phyloP scores from a whole-genome alignment of 2,329 filamentous ascomycete genomes.

The Orbilia javanica region DNA sequence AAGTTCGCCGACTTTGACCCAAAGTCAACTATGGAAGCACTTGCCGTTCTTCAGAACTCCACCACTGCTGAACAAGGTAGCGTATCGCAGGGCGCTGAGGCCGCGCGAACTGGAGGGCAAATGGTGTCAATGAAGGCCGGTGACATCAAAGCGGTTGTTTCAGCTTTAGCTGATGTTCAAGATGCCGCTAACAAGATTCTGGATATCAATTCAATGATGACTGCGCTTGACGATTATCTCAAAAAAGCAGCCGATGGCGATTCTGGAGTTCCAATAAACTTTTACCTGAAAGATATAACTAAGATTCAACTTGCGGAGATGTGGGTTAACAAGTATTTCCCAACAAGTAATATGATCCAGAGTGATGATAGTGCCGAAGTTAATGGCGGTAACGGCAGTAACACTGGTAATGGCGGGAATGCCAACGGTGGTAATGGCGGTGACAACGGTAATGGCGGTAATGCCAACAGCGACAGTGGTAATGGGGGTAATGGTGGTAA shows the following conservation, averaged over 20 bases:
- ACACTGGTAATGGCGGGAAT: too few species aligned
- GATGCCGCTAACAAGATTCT: conserved; percentile 59
- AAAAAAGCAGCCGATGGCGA: conserved; percentile 58
- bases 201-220: conserved; percentile 60
- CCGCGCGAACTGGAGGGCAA: neutral
- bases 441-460: too few species aligned
- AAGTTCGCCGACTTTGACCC: neutral
- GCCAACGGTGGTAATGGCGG: too few species aligned
- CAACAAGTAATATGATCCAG: conserved; percentile 10
- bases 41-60: neutral
- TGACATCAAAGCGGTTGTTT: conserved; percentile 42
- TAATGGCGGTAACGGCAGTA: neutral
- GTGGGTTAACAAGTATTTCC: conserved; percentile 59
- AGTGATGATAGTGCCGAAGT: neutral
- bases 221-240: conserved; percentile 59
- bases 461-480: too few species aligned
- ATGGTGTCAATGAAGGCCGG: conserved; percentile 35
- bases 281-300: conserved; percentile 58
- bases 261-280: conserved; percentile 56
- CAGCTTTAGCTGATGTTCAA: conserved; percentile 54
- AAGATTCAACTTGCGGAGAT: conserved; percentile 57
- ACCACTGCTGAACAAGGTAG: neutral
- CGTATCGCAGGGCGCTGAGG: neutral
- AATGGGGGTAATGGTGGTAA: too few species aligned
- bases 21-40: neutral